Conservation (phyloP, 306 rosid genomes). For the Cucurbita argyrosperma region DNA sequence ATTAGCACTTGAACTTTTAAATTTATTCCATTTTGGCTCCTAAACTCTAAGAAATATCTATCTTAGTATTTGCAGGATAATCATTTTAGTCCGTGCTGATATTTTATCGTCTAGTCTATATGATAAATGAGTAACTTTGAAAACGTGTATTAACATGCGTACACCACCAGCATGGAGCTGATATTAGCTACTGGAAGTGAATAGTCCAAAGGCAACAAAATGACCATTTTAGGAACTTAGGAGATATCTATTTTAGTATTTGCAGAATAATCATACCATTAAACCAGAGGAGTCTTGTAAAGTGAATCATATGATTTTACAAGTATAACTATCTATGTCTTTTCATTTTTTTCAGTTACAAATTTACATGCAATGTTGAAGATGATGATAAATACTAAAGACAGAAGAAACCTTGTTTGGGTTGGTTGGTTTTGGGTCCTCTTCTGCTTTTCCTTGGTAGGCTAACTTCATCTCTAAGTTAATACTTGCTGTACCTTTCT, state of each 20-base stretch:
- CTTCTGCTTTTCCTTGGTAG: neutral
- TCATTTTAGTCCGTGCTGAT: neutral
- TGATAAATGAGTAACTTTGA: neutral
- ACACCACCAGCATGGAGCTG: neutral
- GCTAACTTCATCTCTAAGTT: neutral
- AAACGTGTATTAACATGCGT: neutral
- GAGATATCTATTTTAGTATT: too few relatives aligned
- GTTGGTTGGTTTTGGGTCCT: neutral
- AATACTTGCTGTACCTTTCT: slow-evolving; percentile 23
- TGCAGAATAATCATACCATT: neutral
- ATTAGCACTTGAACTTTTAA: neutral
- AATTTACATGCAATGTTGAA: slow-evolving; percentile 4
- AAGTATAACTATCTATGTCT: neutral
- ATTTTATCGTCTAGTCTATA: neutral
- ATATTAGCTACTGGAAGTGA: neutral
- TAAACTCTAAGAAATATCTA: neutral
- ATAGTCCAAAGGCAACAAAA: neutral
- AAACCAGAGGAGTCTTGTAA: neutral
- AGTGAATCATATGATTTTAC: neutral
- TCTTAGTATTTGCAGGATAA: neutral
- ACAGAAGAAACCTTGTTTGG: neutral
- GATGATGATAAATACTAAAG: neutral
- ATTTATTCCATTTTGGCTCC: neutral
- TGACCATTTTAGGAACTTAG: neutral
- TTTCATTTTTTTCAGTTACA: neutral